These are phyloP conservation scores for Melastoma malabathricum DNA, from an alignment of 345 rosid species.

Conservation along the genomic window DNA sequence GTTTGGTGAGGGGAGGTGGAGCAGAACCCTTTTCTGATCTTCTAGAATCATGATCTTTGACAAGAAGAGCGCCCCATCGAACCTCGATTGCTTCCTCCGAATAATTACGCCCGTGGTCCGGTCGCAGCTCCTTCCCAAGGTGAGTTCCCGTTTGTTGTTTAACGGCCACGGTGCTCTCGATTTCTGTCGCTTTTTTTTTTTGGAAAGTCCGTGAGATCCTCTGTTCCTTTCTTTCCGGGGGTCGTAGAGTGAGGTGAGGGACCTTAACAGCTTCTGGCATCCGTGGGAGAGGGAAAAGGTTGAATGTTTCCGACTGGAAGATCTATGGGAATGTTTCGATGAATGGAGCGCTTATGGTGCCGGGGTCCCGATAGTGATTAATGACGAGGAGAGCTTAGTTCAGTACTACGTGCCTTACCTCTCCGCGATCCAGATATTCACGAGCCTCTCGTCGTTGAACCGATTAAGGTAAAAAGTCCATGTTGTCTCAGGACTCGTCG, in stretches of 20 bases:
- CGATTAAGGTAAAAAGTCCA: slow-evolving; percentile 38
- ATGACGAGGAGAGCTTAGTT: slow-evolving; percentile 64
- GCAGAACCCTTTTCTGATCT: slow-evolving; percentile 12
- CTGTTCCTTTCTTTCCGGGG: slow-evolving; percentile 2
- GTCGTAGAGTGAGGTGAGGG: slow-evolving; percentile 68
- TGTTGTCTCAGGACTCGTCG: background rate
- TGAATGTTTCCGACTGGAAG: slow-evolving; percentile 69
- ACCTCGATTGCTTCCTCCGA: slow-evolving; percentile 73
- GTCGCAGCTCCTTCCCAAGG: slow-evolving; percentile 87
- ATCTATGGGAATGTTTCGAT: slow-evolving; percentile 81
- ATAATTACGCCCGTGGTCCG: slow-evolving; percentile 66
- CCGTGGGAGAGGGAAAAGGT: slow-evolving; percentile 85
- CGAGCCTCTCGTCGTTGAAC: slow-evolving; percentile 57
- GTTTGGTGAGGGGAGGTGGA: slow-evolving; percentile 14
- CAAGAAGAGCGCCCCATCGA: slow-evolving; percentile 57
- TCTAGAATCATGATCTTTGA: slow-evolving; percentile 44
- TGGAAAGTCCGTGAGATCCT: background rate
- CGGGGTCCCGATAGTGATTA: slow-evolving; percentile 67
- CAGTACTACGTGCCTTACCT: slow-evolving; percentile 97
- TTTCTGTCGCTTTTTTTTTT: background rate
- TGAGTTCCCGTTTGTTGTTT: slow-evolving; percentile 10
- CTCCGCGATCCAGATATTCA: slow-evolving; percentile 91
- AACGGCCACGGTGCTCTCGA: background rate
- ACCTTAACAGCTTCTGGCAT: slow-evolving; percentile 79
- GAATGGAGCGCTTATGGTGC: slow-evolving; percentile 99